These are phyloP conservation scores for Rosa chinensis DNA, from an alignment of 306 rosid species.

Conservation along the genomic window DNA sequence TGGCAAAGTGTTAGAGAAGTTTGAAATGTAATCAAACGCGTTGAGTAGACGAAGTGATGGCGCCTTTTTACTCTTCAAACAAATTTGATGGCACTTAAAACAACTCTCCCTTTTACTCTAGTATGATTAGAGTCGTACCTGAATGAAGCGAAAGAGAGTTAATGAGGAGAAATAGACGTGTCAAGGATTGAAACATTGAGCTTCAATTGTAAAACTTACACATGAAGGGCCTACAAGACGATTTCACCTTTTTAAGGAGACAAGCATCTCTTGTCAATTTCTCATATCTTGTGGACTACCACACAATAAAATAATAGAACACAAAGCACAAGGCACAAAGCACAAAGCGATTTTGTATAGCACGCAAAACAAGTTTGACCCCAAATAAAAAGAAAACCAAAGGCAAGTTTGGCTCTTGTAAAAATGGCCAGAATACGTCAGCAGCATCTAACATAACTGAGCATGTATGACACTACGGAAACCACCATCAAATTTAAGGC, in stretches of 20 bases:
- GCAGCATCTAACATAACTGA: neutral
- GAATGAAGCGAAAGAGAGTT: neutral
- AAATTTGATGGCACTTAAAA: neutral
- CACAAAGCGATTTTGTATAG: conserved; percentile 2
- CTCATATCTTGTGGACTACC: neutral
- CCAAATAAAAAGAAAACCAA: neutral
- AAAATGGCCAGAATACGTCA: conserved; percentile 7
- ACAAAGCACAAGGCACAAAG: neutral
- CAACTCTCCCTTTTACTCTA: neutral
- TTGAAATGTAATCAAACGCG: neutral
- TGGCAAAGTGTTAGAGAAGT: neutral
- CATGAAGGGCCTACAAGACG: neutral
- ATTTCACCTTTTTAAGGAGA: conserved; percentile 18
- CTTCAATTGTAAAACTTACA: neutral
- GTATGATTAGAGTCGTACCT: neutral
- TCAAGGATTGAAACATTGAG: neutral
- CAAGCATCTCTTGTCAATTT: conserved; percentile 9
- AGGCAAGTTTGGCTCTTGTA: neutral
- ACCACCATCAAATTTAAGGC: neutral
- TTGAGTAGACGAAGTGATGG: neutral
- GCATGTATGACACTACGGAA: neutral
- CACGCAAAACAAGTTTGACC: conserved; percentile 9
- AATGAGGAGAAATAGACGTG: neutral
- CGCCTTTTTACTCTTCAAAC: neutral
- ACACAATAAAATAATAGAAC: neutral